Evolutionary conservation across 139 green algal species (phyloP), one percentile per base, ranked within the genome.

Genomic region (Edaphochlamys debaryana): DNA sequence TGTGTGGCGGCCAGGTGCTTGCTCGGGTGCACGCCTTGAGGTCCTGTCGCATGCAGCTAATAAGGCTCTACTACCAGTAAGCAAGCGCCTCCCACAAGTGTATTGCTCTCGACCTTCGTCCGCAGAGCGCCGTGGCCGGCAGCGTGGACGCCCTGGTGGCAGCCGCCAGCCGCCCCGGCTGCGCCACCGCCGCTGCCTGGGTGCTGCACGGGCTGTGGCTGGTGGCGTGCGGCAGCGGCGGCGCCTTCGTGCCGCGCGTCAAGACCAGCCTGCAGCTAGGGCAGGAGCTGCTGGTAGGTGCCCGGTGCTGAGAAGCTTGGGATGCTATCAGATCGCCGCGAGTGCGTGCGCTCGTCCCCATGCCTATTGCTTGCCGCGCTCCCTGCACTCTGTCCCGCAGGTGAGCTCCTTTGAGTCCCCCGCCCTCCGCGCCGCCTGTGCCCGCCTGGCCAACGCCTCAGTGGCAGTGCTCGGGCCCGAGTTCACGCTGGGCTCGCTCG

Each of bases 401-500:
- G 89, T 91, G 1, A 90, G 86, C 69, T 86, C 77, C 27, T 87
- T 86, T 34, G 88, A 91, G 8, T 70, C 77, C 25, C 85, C 91
- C 2, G 89, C 90, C 41, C 82, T 98, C 56, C 89, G 91, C 22
- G 87, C 94, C 15, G 88, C 85, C 0, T 87, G 91, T n/a, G 96
- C 93, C 0, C 93, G 94, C 34, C 82, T 99, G 40, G 96, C 94
- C 64, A 99, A 99, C 73, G 93, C 96, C 20, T 87, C 95, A 50
- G 94, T 99, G 29, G 95, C 92, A 27, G 90, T 96, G 52, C 88
- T 98, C 38, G 96, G 96, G 0, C 96, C 96, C 9, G 96, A 99
- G 73, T 92, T 98, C 54, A 83, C 75, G 0, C 92, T 93, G 23
- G 96, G 94, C 38, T 91, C 69, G 19, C 30, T 70, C 2, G 79